Base-by-base conservation (phyloP, 768 basidiomycete species). In the Tricholoma saponaceum region DNA sequence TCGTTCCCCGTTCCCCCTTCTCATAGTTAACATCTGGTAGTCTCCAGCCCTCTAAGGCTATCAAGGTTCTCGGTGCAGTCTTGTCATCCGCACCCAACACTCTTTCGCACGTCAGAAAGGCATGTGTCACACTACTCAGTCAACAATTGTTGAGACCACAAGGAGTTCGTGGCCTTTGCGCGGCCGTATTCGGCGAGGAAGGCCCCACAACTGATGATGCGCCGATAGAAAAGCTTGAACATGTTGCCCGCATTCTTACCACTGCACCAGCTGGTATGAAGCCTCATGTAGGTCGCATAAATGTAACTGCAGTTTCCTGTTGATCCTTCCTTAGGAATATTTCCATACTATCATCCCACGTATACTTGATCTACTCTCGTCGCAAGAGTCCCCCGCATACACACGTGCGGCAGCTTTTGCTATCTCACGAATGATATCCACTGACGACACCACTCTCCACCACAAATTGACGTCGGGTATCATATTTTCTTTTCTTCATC, bases 201-300 rank as follows among this genome's bases (percentile, higher is more conserved):
- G 83, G 84, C 18, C 66, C 70, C 0, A 62, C 65, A 0, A 74
- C 69, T 7, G 83, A 82, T 4, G 82, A 84, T 54, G 76, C 81
- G 2, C 77, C 79, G 2, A 64, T 90, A 4, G 83, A 88, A 58
- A 90, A 89, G 66, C 76, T 94, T 26, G 87, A 93, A 58, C 86
- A 87, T 55, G 76, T 92, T 30, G 79, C 89, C 18, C 76, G 74
- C 5, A 77, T 91, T 18, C 67, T 97, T 51, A 76, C 74, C 43
- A 73, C 84, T n/a, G 76, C 86, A 12, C 92, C 93, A 0, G 69
- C 79, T 0, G 76, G 72, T 12, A 80, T 83, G 70, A 69, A 74
- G 7, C 67, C 80, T 13, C 74, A 85, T 73, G 91, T 90, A 63
- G 52, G 81, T 65, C 50, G 46, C 26, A 8, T 37, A 9, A 35